phyloP scores from a whole-genome alignment of 176 grass and related monocot genomes.

The Aegilops bicornis region DNA sequence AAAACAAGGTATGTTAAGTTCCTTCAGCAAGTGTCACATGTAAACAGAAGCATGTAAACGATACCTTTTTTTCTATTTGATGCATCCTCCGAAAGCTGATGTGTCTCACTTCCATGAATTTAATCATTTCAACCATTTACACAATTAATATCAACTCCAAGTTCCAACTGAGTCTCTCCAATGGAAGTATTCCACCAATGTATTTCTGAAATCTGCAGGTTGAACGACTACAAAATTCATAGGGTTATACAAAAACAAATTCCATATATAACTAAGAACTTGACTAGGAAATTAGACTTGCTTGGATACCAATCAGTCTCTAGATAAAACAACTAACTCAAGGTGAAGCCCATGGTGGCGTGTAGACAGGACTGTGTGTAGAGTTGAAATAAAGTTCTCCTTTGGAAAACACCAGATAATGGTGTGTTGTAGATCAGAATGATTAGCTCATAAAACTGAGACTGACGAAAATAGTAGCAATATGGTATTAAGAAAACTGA shows the following conservation, averaged over 20 bases:
- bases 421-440: background rate
- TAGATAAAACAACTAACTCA: background rate
- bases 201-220: background rate
- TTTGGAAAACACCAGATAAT: background rate
- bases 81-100: background rate
- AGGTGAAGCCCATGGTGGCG: background rate
- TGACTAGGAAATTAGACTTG: background rate
- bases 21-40: background rate
- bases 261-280: background rate
- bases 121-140: background rate
- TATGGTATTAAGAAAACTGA: background rate
- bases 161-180: constrained; percentile 7
- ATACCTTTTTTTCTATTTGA: background rate
- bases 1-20: background rate
- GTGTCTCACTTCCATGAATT: background rate
- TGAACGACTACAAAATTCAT: background rate
- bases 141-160: background rate
- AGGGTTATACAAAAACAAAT: background rate
- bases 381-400: background rate
- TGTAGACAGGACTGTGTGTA: background rate
- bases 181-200: background rate
- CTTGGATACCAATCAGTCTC: background rate
- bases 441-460: background rate
- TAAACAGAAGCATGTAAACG: background rate
- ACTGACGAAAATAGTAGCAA: background rate